Evolutionary conservation across 805 yeast genomes (phyloP), one percentile per base, ranked within the genome.

Genomic region (Suhomyces tanzawaensis): DNA sequence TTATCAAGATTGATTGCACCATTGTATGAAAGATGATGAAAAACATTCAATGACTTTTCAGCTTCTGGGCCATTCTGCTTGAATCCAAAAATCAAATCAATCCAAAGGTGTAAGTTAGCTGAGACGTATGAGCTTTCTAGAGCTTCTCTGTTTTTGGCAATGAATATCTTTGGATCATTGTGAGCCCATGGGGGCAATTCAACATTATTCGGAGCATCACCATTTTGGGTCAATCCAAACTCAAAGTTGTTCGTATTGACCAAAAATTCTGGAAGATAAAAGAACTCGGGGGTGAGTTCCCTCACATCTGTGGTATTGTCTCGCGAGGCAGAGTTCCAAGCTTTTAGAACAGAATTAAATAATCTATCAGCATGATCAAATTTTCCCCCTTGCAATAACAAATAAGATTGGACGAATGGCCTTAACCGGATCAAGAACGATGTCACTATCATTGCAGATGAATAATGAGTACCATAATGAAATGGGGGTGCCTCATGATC

Each of bases 401-500:
- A 59, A 51, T 84, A 87, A 0, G 95, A 82, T 37, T 84, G 85
- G 2, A 84, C 91, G 59, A 79, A 85, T 0, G 96, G 96, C 45
- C 81, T 76, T 18, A 88, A 49, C 34, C 96, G 68, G 26, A 88
- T 85, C 46, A 88, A 58, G 49, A 76, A 88, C 0, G 93, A 83
- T 0, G 95, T 74, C 2, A 87, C 95, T 53, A 88, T 87, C 96
- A 88, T 89, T 0, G 96, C 95, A 0, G 95, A 85, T 0, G 95
- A 87, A 55, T 88, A 88, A 57, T 88, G 96, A 0, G 96, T 89
- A 2, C 96, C 96, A 52, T 88, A 88, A 56, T 88, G 95, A 58
- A 88, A 88, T 0, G 95, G 85, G 0, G 89, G 88, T 0, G 87
- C 68, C 15, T 49, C 42, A 0, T 60, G 67, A 45, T 83, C 89